Base-by-base conservation (phyloP, 2,329 filamentous ascomycete species). In the Trichophaea hybrida region DNA sequence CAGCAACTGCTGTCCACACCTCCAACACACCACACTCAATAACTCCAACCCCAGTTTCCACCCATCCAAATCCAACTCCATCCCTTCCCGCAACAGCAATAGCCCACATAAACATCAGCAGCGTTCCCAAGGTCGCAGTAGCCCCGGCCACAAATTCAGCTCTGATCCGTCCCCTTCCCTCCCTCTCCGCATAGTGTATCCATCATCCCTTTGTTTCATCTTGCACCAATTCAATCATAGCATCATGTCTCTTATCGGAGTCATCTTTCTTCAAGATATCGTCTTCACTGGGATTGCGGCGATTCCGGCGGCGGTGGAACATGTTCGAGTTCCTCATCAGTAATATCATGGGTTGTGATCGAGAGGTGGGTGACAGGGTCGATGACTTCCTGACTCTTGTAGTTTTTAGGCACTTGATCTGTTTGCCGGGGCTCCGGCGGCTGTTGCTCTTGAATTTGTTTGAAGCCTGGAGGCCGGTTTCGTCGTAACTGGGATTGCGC, bases 291-390 rank as follows among this genome's bases (percentile, higher is more conserved):
- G 13, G 43, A 10, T 31, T 49, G 15, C 5, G 55, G 55, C 24
- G 35, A 12, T 13, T 5, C 34, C 13, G 34, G 53, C 32, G 55
- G 55, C 40, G 33, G 50, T 15, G 51, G 50, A 24, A 55, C 71
- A 50, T 67, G 70, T 61, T 77, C 73, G 35, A 87, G 73, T 56
- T 84, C 81, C 43, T 80, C 77, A 33, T 77, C 75, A 0, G 83
- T 86, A 66, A 82, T 82, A 68, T 87, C 84, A 68, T 85, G 81
- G 38, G 86, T 83, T 38, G 73, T 74, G 52, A 86, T 77, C 1
- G 83, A 83, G 2, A 87, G 74, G 71, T 87, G 84, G 1, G 84
- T 88, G 43, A 87, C 77, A 0, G 84, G 84, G 67, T 88, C 84
- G 1, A 83, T 87, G 51, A 87, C 84, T 68, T 84, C 33, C 31